Conservation (phyloP, 192 early-diverging fungal species). For the Funneliformis geosporum region DNA sequence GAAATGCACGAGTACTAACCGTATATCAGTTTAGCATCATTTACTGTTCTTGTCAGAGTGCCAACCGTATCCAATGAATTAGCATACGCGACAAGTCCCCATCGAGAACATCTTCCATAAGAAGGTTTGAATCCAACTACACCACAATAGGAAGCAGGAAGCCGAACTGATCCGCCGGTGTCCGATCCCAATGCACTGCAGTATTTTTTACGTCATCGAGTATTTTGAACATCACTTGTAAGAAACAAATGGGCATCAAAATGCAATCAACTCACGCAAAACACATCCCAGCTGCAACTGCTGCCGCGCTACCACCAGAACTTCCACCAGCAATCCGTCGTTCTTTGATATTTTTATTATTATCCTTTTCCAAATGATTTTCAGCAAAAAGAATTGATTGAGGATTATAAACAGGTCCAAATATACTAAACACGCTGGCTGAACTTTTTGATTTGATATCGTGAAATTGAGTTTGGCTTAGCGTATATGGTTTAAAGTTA, state of each 20-base stretch:
- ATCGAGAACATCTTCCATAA: constrained; percentile 83
- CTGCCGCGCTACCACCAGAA: constrained; percentile 89
- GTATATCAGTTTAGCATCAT: constrained; percentile 57
- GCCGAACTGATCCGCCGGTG: constrained; percentile 91
- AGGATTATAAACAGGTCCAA: constrained; percentile 46
- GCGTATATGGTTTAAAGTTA: not conserved
- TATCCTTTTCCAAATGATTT: constrained; percentile 17
- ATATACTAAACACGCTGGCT: constrained; percentile 46
- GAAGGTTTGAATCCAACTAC: constrained; percentile 92
- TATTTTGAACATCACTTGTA: not conserved
- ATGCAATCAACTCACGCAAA: constrained; percentile 55
- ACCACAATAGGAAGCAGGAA: constrained; percentile 93
- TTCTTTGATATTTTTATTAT: constrained; percentile 8
- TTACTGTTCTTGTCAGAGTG: constrained; percentile 64
- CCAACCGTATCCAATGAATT: constrained; percentile 90
- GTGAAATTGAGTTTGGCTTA: not conserved
- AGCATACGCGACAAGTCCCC: constrained; percentile 83
- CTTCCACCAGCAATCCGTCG: constrained; percentile 79
- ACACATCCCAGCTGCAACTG: constrained; percentile 82
- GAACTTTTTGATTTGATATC: constrained; percentile 38
- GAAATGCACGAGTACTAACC: constrained; percentile 42
- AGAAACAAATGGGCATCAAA: not conserved
- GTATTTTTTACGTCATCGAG: not conserved
- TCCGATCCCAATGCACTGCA: constrained; percentile 86
- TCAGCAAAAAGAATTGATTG: not conserved